phyloP scores from a whole-genome alignment of 2,329 filamentous ascomycete species.

The Blastomyces silverae region DNA sequence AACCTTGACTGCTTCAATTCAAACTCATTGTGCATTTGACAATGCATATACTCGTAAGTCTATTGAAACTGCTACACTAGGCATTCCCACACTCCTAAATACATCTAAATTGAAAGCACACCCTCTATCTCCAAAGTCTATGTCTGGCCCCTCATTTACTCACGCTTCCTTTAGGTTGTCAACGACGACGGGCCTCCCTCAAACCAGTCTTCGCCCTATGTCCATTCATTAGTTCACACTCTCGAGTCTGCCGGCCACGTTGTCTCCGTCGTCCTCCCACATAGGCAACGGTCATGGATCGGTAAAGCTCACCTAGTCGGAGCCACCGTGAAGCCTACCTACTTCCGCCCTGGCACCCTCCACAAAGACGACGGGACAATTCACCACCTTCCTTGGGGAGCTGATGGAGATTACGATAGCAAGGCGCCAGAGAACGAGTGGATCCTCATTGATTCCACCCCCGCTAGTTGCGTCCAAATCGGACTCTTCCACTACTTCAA shows the following conservation, averaged over 20 bases:
- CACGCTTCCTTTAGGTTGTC: conserved; percentile 31
- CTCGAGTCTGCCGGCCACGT: conserved; percentile 69
- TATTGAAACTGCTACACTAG: not conserved
- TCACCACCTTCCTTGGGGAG: conserved; percentile 52
- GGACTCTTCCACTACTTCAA: conserved; percentile 73
- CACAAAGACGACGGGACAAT: conserved; percentile 60
- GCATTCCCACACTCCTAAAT: conserved; percentile 14
- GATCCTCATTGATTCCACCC: conserved; percentile 74
- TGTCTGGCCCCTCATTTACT: conserved; percentile 3
- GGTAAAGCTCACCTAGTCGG: conserved; percentile 96
- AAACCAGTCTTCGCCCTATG: conserved; percentile 69
- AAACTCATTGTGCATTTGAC: conserved; percentile 13
- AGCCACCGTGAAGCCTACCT: conserved; percentile 73
- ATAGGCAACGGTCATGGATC: conserved; percentile 94
- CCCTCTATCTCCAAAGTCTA: too few relatives aligned
- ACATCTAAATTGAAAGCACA: not conserved
- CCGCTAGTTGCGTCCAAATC: conserved; percentile 74
- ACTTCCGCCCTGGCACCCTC: conserved; percentile 64
- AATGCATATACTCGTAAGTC: conserved; percentile 50
- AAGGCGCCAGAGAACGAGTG: conserved; percentile 59
- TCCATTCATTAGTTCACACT: conserved; percentile 64
- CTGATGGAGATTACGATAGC: conserved; percentile 46
- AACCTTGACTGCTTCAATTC: not conserved
- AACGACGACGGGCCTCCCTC: conserved; percentile 81
- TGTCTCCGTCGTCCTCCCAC: conserved; percentile 87